Evolutionary conservation across 1,139 yeast species (phyloP).

Genomic region (Arxiozyma slooffiae): DNA sequence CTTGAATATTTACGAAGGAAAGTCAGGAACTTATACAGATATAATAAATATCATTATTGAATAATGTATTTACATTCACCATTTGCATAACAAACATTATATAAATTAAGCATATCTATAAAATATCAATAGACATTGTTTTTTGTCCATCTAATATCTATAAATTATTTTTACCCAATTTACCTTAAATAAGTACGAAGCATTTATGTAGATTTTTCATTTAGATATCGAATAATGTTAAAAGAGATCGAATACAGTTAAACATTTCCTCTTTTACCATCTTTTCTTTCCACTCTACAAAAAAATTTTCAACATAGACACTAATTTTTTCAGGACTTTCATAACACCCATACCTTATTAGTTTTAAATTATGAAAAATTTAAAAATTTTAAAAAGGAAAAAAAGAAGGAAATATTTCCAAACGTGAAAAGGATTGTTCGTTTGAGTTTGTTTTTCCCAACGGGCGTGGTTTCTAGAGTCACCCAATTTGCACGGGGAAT

Average conservation of each 20-base stretch:
- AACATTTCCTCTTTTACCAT: background rate
- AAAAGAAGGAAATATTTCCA: background rate
- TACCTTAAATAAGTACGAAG: too few relatives aligned
- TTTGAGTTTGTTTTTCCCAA: background rate
- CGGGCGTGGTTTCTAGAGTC: background rate
- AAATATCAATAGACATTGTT: background rate
- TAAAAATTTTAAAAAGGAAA: too few relatives aligned
- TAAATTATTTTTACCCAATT: too few relatives aligned
- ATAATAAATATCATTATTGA: constrained; percentile 13
- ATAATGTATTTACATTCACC: constrained; percentile 13
- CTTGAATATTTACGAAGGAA: constrained; percentile 15
- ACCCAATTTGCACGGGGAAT: background rate
- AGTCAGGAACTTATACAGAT: constrained; percentile 9
- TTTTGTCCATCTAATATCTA: background rate
- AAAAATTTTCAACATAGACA: too few relatives aligned
- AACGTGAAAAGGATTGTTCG: background rate
- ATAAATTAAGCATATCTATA: background rate
- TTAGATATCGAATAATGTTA: background rate
- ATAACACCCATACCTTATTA: background rate
- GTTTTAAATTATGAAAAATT: too few relatives aligned
- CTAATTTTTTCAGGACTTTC: background rate
- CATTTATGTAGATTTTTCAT: too few relatives aligned
- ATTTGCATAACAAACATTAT: constrained; percentile 3
- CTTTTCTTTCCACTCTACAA: background rate
- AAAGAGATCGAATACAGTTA: background rate